Evolutionary conservation across 169 alveolate genomes (phyloP).

Genomic region (Plasmodium sp.): DNA sequence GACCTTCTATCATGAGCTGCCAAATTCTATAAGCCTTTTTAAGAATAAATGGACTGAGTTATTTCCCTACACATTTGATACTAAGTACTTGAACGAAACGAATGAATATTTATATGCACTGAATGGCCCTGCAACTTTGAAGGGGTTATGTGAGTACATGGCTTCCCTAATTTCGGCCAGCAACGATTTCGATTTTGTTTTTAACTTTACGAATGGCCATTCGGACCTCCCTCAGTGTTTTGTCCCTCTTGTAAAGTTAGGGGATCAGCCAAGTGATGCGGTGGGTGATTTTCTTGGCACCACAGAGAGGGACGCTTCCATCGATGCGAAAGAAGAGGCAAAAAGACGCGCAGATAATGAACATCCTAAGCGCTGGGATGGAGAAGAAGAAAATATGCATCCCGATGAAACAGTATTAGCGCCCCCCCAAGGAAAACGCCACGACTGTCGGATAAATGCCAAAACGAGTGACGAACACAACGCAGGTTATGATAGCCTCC

Average conservation of each 20-base stretch:
- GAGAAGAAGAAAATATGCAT: background rate
- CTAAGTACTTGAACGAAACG: conserved; percentile 87
- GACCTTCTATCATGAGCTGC: conserved; percentile 88
- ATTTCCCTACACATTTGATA: conserved; percentile 86
- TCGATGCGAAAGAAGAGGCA: background rate
- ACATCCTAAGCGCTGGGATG: background rate
- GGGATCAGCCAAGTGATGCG: background rate
- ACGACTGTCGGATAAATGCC: background rate
- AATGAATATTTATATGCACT: conserved; percentile 83
- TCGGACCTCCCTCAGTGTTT: conserved; percentile 58
- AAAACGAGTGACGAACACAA: conserved; percentile 81
- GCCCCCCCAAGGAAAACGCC: background rate
- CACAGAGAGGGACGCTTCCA: background rate
- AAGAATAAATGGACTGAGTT: conserved; percentile 85
- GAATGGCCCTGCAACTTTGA: conserved; percentile 85
- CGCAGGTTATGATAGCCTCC: conserved; percentile 91
- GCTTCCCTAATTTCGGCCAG: conserved; percentile 63
- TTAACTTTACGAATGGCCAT: conserved; percentile 49
- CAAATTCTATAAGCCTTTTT: conserved; percentile 84
- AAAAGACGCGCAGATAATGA: background rate
- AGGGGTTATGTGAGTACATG: conserved; percentile 81
- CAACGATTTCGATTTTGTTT: conserved; percentile 48
- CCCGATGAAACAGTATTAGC: background rate
- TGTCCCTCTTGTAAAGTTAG: conserved; percentile 25
- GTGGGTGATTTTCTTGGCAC: background rate